Evolutionary conservation across 2,329 filamentous ascomycete species (phyloP).

Genomic region (Alternaria sp.): DNA sequence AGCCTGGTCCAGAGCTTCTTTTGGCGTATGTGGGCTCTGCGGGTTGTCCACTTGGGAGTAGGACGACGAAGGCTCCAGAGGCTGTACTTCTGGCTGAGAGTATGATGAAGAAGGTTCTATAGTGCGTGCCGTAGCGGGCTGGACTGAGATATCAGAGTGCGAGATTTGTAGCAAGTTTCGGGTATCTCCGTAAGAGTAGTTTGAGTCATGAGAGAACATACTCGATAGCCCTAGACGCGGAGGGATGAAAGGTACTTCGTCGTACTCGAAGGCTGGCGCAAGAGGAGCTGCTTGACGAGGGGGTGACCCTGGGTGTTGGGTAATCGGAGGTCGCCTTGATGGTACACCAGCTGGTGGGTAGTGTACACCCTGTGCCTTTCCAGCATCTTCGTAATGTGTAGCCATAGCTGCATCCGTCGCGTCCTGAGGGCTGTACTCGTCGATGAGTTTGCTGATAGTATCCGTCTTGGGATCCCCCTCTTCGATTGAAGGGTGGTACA

Average conservation of each 20-base stretch:
- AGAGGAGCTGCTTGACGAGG: constrained; percentile 38
- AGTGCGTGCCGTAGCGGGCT: constrained; percentile 2
- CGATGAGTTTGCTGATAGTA: constrained; percentile 47
- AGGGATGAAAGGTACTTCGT: constrained; percentile 16
- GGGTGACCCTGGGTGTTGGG: constrained; percentile 31
- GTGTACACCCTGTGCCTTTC: neutral
- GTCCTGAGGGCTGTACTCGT: constrained; percentile 35
- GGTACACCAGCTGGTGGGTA: neutral
- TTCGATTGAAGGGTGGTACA: constrained; percentile 23
- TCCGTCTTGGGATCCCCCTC: constrained; percentile 38
- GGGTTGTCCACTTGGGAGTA: constrained; percentile 36
- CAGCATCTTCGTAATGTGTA: constrained; percentile 1
- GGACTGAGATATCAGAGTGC: constrained; percentile 15
- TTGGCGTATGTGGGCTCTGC: constrained; percentile 29
- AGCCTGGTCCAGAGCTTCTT: constrained; percentile 42
- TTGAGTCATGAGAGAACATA: constrained; percentile 38
- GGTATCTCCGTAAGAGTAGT: constrained; percentile 50
- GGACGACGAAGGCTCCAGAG: constrained; percentile 37
- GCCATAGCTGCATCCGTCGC: constrained; percentile 14
- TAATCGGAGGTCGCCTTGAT: constrained; percentile 19
- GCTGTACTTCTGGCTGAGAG: constrained; percentile 24
- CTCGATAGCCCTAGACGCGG: constrained; percentile 29
- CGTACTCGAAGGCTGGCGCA: constrained; percentile 39
- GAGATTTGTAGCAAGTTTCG: constrained; percentile 42
- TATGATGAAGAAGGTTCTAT: constrained; percentile 39